Base-by-base conservation (phyloP, 441 rosid genomes). In the Populus tomentosa region DNA sequence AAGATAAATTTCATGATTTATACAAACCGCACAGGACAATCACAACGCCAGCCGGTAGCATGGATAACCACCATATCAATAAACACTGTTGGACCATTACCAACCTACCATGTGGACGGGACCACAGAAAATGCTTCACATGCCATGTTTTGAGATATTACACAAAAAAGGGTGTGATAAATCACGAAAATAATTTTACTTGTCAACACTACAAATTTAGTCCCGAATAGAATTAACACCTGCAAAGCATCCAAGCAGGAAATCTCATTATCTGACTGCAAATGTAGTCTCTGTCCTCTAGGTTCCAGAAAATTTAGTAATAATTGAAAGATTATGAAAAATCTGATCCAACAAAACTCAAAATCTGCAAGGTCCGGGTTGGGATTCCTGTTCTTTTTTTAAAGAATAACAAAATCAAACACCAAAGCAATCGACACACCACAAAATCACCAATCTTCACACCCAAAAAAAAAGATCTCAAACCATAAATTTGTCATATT, bases 121-220 rank as follows among this genome's bases (percentile, higher is more conserved):
- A 80, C 79, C 83, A 78, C 68, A 38, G 18, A 56, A 71, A 80
- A 79, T 16, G 75, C 59, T 16, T 42, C 73, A 76, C 85, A 83
- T 80, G 85, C 53, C 20, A 64, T 81, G 82, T 76, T 35, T 50
- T 59, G 69, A 32, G 75, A 66, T 64, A 10, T 59, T 40, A 26
- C 46, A 72, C 68, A 40, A 66, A 24, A 72, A 69, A 69, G 16
- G 32, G 28, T 5, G 18, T 9, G 35, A 77, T 46, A 66, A 28
- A 21, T 5, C n/a, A 50, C 0, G 14, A 8, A n/a, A 28, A 33
- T 14, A 33, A 62, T 35, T 40, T 36, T 68, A 69, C 66, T 24
- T 50, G 20, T 76, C 66, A 62, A 62, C 4, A 62, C 40, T 61
- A 24, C 3, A 72, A 4, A 32, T 53, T 38, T 14, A 7, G 23